Conservation (phyloP, 192 early-diverging fungal genomes). For the Rhizophagus clarus region DNA sequence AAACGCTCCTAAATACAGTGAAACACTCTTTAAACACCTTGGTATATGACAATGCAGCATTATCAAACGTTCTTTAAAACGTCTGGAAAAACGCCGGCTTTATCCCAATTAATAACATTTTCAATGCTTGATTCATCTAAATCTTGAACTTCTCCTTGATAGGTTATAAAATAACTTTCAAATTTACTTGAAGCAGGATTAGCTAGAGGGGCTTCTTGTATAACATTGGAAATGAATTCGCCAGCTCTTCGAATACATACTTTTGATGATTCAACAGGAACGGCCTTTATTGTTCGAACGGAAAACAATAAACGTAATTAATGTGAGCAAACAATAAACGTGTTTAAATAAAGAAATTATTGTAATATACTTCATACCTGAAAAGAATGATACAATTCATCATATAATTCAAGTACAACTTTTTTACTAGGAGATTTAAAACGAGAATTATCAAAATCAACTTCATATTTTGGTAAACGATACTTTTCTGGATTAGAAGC, state of each 20-base stretch:
- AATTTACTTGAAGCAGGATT: background rate
- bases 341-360: no score
- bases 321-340: no score
- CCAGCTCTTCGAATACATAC: background rate
- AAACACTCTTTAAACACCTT: no score
- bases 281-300: background rate
- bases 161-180: background rate
- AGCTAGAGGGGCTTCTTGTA: background rate
- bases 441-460: slow-evolving; percentile 3
- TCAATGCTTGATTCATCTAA: background rate
- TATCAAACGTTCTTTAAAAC: background rate
- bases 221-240: background rate
- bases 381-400: slow-evolving; percentile 56
- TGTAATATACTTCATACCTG: slow-evolving; percentile 16
- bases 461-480: background rate
- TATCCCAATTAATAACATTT: background rate
- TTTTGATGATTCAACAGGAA: background rate
- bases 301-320: background rate
- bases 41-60: no score
- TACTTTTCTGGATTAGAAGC: slow-evolving; percentile 33
- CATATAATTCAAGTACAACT: slow-evolving; percentile 47
- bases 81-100: background rate
- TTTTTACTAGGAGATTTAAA: slow-evolving; percentile 1
- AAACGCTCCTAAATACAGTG: no score
- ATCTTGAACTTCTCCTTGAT: background rate